phyloP scores from a whole-genome alignment of 2,329 filamentous ascomycete genomes.

The Amphichorda felina region DNA sequence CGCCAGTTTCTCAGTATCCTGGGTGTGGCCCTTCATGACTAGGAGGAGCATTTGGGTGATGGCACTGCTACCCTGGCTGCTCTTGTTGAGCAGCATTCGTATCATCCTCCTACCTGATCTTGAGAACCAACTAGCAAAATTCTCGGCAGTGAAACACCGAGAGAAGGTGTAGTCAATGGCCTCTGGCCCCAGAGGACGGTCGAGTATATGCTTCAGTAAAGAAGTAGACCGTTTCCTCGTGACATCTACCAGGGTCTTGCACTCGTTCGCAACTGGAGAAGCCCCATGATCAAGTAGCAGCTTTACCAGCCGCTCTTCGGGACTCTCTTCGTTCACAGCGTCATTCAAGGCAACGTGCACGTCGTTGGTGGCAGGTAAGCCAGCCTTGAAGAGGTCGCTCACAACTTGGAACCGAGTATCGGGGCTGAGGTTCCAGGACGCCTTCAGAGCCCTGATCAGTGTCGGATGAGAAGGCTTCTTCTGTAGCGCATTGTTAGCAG shows the following conservation, averaged over 20 bases:
- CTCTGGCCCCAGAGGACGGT: constrained; percentile 23
- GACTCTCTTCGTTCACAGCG: constrained; percentile 39
- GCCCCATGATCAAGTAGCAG: constrained; percentile 38
- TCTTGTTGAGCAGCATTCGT: constrained; percentile 34
- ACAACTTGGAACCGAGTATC: constrained; percentile 36
- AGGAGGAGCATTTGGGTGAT: constrained; percentile 32
- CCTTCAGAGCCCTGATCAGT: constrained; percentile 37
- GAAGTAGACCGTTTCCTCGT: constrained; percentile 24
- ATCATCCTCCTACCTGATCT: constrained; percentile 32
- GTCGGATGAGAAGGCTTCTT: constrained; percentile 34
- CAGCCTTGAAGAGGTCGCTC: constrained; percentile 37
- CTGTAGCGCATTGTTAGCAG: constrained; percentile 12
- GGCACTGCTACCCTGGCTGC: constrained; percentile 31
- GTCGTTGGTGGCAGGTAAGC: constrained; percentile 33
- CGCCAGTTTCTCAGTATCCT: constrained; percentile 25
- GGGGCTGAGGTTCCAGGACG: constrained; percentile 36
- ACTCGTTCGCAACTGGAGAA: constrained; percentile 37
- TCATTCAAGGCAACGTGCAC: constrained; percentile 37
- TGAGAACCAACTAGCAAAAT: constrained; percentile 32
- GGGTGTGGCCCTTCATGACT: constrained; percentile 29
- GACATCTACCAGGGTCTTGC: constrained; percentile 39
- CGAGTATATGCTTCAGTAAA: constrained; percentile 20
- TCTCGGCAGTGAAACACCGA: constrained; percentile 28
- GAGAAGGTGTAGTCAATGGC: constrained; percentile 33
- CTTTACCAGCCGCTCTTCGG: constrained; percentile 31